phyloP scores from a whole-genome alignment of 257 asterid species.

The Lycium barbarum region DNA sequence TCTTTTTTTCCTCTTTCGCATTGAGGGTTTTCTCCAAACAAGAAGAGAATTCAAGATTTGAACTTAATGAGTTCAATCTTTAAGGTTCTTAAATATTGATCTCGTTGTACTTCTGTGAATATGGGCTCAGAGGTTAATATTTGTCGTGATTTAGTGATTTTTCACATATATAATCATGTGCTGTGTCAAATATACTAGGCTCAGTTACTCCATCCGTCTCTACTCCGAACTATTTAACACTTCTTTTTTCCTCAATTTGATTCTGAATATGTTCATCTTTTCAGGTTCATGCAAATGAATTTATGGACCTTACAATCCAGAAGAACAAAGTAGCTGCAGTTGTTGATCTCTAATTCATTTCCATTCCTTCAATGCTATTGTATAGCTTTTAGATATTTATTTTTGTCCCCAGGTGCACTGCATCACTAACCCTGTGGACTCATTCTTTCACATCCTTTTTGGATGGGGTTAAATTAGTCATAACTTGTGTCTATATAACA shows the following conservation, averaged over 20 bases:
- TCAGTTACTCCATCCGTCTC: not conserved
- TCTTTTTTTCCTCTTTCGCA: not conserved
- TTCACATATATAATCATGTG: not conserved
- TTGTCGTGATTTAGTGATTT: not conserved
- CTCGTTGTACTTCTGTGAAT: not conserved
- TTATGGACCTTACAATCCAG: not conserved
- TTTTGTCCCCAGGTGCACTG: not conserved
- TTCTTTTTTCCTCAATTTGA: not conserved
- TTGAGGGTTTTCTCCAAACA: not conserved
- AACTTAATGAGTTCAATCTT: not conserved
- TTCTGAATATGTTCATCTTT: not conserved
- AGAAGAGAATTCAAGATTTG: not conserved
- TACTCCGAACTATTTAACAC: not conserved
- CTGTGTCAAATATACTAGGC: not conserved
- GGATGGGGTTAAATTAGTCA: not conserved
- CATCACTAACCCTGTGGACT: not conserved
- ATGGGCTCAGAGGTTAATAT: not conserved
- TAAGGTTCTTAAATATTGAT: not conserved
- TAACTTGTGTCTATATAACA: not conserved
- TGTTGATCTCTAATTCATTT: not conserved
- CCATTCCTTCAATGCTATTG: constrained; percentile 22
- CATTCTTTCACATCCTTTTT: constrained; percentile 21
- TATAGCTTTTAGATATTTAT: constrained; percentile 2
- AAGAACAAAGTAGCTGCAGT: constrained; percentile 16
- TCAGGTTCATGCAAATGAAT: not conserved